Evolutionary conservation across 2,329 filamentous ascomycete species (phyloP).

Genomic region (Colletotrichum trifolii): DNA sequence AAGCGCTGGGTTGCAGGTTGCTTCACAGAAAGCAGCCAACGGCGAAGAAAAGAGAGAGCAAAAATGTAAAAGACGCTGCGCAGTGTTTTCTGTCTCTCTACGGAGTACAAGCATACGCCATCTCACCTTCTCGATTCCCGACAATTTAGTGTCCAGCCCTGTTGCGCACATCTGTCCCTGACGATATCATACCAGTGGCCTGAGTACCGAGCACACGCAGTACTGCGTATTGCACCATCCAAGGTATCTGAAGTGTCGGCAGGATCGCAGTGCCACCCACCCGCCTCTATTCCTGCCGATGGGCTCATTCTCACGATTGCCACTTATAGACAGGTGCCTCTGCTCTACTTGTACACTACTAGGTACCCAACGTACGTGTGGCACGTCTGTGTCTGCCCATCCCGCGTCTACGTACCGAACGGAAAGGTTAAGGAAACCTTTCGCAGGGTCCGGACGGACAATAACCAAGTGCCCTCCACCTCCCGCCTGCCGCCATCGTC

Average conservation of each 20-base stretch:
- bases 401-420: constrained; percentile 22
- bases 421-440: neutral
- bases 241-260: neutral
- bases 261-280: too few relatives aligned
- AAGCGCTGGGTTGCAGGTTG: too few relatives aligned
- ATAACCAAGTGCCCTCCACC: constrained; percentile 32
- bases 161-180: too few relatives aligned
- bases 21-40: too few relatives aligned
- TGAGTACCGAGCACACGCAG: too few relatives aligned
- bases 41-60: neutral
- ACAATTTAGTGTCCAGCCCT: too few relatives aligned
- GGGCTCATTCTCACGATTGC: neutral
- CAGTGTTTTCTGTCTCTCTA: too few relatives aligned
- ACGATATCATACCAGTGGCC: too few relatives aligned
- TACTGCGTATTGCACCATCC: too few relatives aligned
- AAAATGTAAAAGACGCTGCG: neutral
- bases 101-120: too few relatives aligned
- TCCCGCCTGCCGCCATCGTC: constrained; percentile 15
- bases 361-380: neutral
- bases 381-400: neutral
- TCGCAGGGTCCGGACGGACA: constrained; percentile 3
- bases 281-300: too few relatives aligned
- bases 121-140: too few relatives aligned
- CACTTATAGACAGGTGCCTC: neutral
- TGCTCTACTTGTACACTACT: neutral